Evolutionary conservation across 306 rosid species (phyloP), one percentile per base, ranked within the genome.

Genomic region (Castanea sativa): DNA sequence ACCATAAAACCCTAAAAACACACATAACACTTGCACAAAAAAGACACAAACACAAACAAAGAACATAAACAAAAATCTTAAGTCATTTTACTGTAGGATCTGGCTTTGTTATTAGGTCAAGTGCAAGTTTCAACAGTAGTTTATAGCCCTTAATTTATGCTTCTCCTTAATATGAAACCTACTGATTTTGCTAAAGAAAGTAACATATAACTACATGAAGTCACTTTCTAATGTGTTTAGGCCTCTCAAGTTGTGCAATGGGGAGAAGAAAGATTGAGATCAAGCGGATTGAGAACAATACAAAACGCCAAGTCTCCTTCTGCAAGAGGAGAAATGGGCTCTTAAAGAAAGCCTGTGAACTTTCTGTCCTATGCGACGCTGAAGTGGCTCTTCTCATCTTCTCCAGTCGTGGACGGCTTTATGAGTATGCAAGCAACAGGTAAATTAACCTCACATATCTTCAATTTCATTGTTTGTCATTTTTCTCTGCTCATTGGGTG

Each of bases 181-280:
- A 5, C 6, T 5, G 32, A 14, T 63, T 63, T 64, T 30, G 41
- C 45, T 35, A 64, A 16, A 15, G 43, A 27, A 61, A 61, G 29
- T 4, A 61, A 16, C 3, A 64, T 16, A 2, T 13, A 14, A 12
- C 7, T 27, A 30, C 43, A 15, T 30, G 4, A 7, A 6, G 14
- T 16, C 19, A 27, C 33, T 61, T 58, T 15, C 15, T 27, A 25
- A 27, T 32, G 9, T 27, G 33, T 13, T 49, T 49, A 49, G 53
- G 53, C 53, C 35, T 27, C 16, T 27, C 38, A 15, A 16, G 41
- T n/a, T 68, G 72, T 68, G 72, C 29, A 68, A 94, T 94, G 99
- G 99, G 97, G 8, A 85, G 99, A 69, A 97, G 99, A 72, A 95
- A 95, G 86, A 91, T 95, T 5, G 97, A 95, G 84, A 95, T 95